phyloP scores from a whole-genome alignment of 305 asterid genomes.

The Fraxinus floribunda region DNA sequence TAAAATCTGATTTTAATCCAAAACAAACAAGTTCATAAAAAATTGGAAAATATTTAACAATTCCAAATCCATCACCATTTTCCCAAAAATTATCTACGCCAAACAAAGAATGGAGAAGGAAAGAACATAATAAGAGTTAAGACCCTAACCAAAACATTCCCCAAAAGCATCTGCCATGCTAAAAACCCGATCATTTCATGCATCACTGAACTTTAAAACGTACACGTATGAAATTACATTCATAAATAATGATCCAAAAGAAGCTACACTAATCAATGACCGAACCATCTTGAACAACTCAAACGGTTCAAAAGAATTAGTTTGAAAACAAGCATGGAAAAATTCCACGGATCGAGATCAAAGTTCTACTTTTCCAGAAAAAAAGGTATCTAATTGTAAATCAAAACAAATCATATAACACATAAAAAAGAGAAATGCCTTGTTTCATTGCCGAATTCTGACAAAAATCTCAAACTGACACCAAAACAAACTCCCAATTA shows the following conservation, averaged over 20 bases:
- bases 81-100: not conserved
- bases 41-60: not conserved
- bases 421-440: not conserved
- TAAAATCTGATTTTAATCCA: no score
- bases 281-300: not conserved
- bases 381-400: not conserved
- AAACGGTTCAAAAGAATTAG: not conserved
- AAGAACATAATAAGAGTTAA: not conserved
- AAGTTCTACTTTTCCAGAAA: constrained; percentile 8
- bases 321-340: constrained; percentile 18
- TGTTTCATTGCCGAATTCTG: not conserved
- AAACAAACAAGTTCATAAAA: not conserved
- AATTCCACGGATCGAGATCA: constrained; percentile 40
- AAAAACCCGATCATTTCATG: constrained; percentile 11
- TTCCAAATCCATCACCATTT: constrained; percentile 8
- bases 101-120: not conserved
- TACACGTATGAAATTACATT: constrained; percentile 9
- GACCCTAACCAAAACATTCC: constrained; percentile 12
- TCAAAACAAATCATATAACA: not conserved
- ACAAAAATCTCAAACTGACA: not conserved
- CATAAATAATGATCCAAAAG: constrained; percentile 27
- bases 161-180: constrained; percentile 9
- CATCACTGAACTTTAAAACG: constrained; percentile 11
- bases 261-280: not conserved
- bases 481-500: not conserved